Evolutionary conservation across 2,329 filamentous ascomycete genomes (phyloP).

Genomic region (Aspergillus candidus): DNA sequence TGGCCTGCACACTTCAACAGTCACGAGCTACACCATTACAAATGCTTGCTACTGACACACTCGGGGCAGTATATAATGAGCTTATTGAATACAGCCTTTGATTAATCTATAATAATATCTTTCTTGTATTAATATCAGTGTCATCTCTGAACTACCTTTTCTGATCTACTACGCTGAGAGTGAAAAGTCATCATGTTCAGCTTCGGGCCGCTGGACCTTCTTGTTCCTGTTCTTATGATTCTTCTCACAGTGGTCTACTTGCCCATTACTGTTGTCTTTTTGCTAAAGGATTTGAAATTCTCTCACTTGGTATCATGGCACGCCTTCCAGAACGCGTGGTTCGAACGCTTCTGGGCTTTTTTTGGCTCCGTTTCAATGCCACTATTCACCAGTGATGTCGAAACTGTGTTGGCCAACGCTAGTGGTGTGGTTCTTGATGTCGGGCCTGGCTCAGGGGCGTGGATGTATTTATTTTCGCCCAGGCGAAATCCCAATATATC

Average conservation of each 20-base stretch:
- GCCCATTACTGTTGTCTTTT: conserved; percentile 3
- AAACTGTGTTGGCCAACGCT: conserved; percentile 1
- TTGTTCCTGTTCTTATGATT: conserved; percentile 3
- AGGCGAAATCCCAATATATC: neutral
- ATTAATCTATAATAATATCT: too few species aligned
- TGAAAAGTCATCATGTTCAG: conserved; percentile 1
- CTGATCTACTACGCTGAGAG: too few species aligned
- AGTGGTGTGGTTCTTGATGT: conserved; percentile 4
- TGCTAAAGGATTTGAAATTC: conserved; percentile 3
- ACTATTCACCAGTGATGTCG: conserved; percentile 4
- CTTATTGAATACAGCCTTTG: too few species aligned
- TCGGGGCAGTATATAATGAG: too few species aligned
- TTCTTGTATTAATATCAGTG: too few species aligned
- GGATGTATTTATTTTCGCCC: conserved; percentile 5
- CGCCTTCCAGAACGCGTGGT: conserved; percentile 4
- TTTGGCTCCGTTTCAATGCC: conserved; percentile 2
- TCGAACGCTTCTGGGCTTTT: conserved; percentile 5
- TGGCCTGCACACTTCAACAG: too few species aligned
- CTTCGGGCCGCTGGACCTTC: conserved; percentile 1
- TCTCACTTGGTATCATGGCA: neutral
- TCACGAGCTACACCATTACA: too few species aligned
- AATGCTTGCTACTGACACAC: too few species aligned
- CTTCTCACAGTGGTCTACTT: conserved; percentile 4
- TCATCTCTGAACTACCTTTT: too few species aligned
- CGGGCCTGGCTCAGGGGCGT: conserved; percentile 5